Evolutionary conservation across 2,329 filamentous ascomycete species (phyloP), one percentile per base, ranked within the genome.

Genomic region (Chaetomiaceae sp.): DNA sequence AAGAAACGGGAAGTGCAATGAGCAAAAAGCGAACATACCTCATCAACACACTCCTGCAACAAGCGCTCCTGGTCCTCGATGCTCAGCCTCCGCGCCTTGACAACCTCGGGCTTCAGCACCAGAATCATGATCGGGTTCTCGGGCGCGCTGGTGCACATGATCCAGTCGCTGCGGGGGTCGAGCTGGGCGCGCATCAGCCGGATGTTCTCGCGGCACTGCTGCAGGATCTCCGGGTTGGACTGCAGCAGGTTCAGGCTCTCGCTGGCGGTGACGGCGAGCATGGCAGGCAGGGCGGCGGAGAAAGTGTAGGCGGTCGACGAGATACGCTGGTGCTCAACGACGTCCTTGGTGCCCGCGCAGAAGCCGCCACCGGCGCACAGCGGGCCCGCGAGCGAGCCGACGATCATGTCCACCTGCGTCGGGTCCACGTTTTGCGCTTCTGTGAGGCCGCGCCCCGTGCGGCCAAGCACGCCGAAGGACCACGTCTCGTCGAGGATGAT

Each of bases 381-480:
- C 14, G 90, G 86, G 2, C 93, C 91, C 11, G 91, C 83, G 37
- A 98, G 79, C 29, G 88, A 95, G 35, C 94, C 93, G 42, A 97
- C 79, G 56, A 98, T 91, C 89, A 98, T 96, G 70, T 98, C 93
- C 40, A 98, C 83, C 62, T 95, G 86, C 9, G 84, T 81, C 0
- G 91, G 83, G 63, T 97, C 93, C 15, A 98, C 91, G 58, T 97
- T 95, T 62, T 97, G 93, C 6, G 91, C 88, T 70, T 98, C 94
- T 0, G 93, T 97, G 32, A 97, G 75, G 49, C 93, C 93, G 42
- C 89, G 84, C 17, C 93, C 94, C 20, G 88, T 95, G 51, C 89
- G 79, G 38, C 93, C 93, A 5, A 98, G 78, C 15, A 97, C 86
- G 50, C 91, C 94, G 63, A 97, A 98, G 1, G 90, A 96, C 84